Conservation (phyloP, 257 asterid species). For the Solanum pimpinellifolium region DNA sequence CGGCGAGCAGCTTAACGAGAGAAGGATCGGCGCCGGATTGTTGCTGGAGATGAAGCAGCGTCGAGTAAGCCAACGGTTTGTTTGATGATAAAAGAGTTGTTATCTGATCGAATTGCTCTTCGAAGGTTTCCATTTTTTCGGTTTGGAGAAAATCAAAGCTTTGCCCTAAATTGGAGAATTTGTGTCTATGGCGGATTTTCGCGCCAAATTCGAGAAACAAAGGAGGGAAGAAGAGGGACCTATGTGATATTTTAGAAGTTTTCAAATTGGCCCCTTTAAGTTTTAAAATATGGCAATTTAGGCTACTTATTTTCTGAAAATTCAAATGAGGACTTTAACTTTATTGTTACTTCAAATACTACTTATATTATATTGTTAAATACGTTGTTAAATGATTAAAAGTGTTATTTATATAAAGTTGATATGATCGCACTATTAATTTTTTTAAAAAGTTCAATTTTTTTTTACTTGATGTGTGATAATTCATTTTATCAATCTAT, state of each 20-base stretch:
- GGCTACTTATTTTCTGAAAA: background rate
- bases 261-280: background rate
- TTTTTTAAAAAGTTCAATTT: too few species aligned
- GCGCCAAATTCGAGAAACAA: background rate
- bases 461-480: too few species aligned
- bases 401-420: too few species aligned
- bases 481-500: too few species aligned
- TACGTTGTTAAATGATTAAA: too few species aligned
- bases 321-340: background rate
- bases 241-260: background rate
- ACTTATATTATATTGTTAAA: too few species aligned
- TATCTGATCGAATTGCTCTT: constrained; percentile 41
- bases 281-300: background rate
- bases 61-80: constrained; percentile 37
- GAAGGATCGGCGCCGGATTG: constrained; percentile 29
- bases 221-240: background rate
- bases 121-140: constrained; percentile 29
- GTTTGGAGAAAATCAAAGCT: background rate
- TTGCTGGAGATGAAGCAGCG: constrained; percentile 45
- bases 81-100: constrained; percentile 17
- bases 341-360: background rate
- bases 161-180: background rate
- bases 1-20: constrained; percentile 28
- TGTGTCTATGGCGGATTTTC: background rate
- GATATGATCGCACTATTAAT: too few species aligned